Conservation (phyloP, 257 asterid genomes). For the Eucommia ulmoides region DNA sequence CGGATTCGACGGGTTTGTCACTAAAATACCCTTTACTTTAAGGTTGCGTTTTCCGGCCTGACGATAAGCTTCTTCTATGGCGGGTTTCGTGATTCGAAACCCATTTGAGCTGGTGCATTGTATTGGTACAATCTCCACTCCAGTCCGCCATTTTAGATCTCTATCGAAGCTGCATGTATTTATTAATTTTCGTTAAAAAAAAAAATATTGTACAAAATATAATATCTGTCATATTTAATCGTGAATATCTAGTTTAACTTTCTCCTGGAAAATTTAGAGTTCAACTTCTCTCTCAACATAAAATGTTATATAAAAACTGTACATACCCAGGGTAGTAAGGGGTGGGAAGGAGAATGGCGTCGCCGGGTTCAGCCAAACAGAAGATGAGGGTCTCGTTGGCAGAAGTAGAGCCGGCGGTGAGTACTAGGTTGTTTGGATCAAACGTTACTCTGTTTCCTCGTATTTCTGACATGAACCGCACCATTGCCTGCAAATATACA, state of each 20-base stretch:
- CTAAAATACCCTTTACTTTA: conserved; percentile 9
- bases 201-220: not conserved
- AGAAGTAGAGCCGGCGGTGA: conserved; percentile 73
- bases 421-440: conserved; percentile 39
- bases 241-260: no score
- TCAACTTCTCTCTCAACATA: no score
- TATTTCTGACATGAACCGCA: conserved; percentile 52
- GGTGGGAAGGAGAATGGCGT: conserved; percentile 59
- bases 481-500: conserved; percentile 33
- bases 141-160: conserved; percentile 14
- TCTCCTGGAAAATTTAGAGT: not conserved
- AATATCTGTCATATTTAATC: not conserved
- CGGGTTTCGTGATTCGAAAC: conserved; percentile 6
- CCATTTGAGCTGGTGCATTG: conserved; percentile 9
- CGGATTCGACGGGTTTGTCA: conserved; percentile 13
- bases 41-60: conserved; percentile 3
- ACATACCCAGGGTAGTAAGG: conserved; percentile 80
- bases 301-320: no score
- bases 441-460: conserved; percentile 55
- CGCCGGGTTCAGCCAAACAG: conserved; percentile 66
- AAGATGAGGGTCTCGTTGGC: conserved; percentile 63
- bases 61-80: conserved; percentile 10
- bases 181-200: no score
- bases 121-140: conserved; percentile 13
- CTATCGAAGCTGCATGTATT: conserved; percentile 8